Percentiles rank a stretch among this genome's conserved stretches.
phyloP scores from a whole-genome alignment of 2,329 filamentous ascomycete genomes.

The Aureobasidium pullulans region DNA sequence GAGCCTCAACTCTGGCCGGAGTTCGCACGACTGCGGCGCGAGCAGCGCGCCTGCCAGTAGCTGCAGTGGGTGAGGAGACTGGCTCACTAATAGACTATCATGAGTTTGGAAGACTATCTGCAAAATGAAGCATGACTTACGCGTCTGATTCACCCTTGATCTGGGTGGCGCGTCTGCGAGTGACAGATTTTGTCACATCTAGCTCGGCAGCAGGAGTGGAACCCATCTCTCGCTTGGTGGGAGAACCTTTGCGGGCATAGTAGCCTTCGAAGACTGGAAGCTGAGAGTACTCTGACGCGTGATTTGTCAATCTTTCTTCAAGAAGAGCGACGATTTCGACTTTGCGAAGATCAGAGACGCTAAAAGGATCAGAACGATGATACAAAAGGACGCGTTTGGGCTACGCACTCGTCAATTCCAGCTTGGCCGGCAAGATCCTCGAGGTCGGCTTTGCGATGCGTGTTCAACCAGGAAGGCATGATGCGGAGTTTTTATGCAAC shows the following conservation, averaged over 20 bases:
- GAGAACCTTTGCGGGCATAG: conserved; percentile 61
- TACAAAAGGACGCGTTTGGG: neutral
- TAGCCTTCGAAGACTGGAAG: conserved; percentile 65
- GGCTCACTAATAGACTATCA: neutral
- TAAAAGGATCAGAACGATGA: conserved; percentile 2
- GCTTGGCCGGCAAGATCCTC: conserved; percentile 64
- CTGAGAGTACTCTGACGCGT: conserved; percentile 56
- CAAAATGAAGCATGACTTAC: conserved; percentile 18
- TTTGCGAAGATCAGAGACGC: conserved; percentile 41
- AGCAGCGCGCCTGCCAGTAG: neutral
- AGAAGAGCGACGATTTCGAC: conserved; percentile 68
- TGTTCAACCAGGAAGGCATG: conserved; percentile 70
- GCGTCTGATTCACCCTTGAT: conserved; percentile 29
- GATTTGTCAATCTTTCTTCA: conserved; percentile 63
- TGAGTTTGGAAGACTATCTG: neutral
- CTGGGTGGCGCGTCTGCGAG: conserved; percentile 25
- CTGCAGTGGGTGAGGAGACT: conserved; percentile 3
- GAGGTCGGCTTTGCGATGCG: conserved; percentile 76
- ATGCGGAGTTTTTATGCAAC: conserved; percentile 30
- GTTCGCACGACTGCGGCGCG: neutral
- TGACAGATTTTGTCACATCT: conserved; percentile 24
- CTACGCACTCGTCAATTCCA: conserved; percentile 64
- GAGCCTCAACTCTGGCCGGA: neutral
- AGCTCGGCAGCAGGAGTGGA: conserved; percentile 19
- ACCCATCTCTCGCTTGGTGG: conserved; percentile 36